phyloP scores from a whole-genome alignment of 768 basidiomycete genomes.

The Fomitopsis pulvina region DNA sequence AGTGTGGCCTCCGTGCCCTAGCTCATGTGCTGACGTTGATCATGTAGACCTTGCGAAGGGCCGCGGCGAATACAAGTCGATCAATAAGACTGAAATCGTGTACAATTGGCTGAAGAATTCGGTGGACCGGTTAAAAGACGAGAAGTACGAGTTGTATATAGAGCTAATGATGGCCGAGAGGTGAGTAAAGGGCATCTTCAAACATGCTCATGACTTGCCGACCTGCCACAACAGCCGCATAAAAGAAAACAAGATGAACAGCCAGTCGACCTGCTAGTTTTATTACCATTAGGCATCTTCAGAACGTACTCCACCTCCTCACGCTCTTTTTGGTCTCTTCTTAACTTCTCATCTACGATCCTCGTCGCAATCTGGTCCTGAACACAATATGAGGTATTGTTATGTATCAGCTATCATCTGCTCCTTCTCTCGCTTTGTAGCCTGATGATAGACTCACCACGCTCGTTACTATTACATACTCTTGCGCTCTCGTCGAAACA shows the following conservation, averaged over 20 bases:
- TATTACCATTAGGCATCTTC: too few relatives aligned
- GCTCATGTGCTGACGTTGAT: not conserved
- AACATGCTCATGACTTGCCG: too few relatives aligned
- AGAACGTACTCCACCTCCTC: too few relatives aligned
- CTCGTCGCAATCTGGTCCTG: too few relatives aligned
- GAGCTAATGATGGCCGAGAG: not conserved
- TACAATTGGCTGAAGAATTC: not conserved
- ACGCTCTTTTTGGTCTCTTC: too few relatives aligned
- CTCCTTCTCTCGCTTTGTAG: not conserved
- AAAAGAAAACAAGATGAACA: too few relatives aligned
- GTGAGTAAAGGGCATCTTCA: too few relatives aligned
- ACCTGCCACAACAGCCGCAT: too few relatives aligned
- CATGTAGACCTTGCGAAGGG: slow-evolving; percentile 2
- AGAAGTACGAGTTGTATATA: not conserved
- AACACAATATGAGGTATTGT: too few relatives aligned
- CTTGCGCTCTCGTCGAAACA: too few relatives aligned
- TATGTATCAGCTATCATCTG: not conserved
- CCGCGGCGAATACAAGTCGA: not conserved
- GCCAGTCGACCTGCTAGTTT: too few relatives aligned
- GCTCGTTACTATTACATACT: not conserved
- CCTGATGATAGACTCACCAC: not conserved
- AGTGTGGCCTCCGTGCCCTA: not conserved
- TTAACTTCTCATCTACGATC: too few relatives aligned
- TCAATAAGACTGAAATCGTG: not conserved
- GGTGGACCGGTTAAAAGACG: not conserved